Conservation (phyloP, 1,284 basidiomycete genomes). For the Serendipita sp. region DNA sequence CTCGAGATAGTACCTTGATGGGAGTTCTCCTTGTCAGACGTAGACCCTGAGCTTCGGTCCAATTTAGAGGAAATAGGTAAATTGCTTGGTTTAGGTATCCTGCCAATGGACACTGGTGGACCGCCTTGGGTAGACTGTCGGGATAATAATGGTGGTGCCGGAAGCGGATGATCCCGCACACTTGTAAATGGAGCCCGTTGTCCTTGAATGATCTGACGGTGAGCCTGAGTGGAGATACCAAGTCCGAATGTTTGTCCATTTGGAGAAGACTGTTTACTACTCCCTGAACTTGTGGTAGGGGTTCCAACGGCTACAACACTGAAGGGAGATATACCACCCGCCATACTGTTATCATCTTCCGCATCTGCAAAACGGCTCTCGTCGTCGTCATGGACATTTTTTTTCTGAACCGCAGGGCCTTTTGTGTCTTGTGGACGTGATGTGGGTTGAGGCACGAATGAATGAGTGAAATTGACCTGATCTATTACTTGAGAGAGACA, state of each 20-base stretch:
- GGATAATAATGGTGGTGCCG: background rate
- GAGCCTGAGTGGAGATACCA: slow-evolving; percentile 15
- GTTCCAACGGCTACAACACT: background rate
- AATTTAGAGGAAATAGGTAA: background rate
- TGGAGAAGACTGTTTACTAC: slow-evolving; percentile 16
- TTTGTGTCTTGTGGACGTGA: slow-evolving; percentile 31
- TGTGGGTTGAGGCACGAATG: background rate
- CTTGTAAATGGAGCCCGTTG: background rate
- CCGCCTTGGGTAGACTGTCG: background rate
- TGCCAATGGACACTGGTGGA: background rate
- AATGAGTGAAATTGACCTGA: background rate
- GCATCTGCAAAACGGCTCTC: slow-evolving; percentile 6
- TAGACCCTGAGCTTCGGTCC: background rate
- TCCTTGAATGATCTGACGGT: slow-evolving; percentile 22
- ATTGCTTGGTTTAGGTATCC: background rate
- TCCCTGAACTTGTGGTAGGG: background rate
- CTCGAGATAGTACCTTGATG: background rate
- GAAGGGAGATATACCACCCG: background rate
- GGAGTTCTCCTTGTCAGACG: slow-evolving; percentile 12
- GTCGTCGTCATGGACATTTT: background rate
- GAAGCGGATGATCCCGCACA: background rate
- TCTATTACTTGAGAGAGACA: slow-evolving; percentile 71
- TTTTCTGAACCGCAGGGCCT: slow-evolving; percentile 25
- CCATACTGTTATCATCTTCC: background rate
- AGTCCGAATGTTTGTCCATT: slow-evolving; percentile 15